Conservation (phyloP, 2,329 filamentous ascomycete species). For the Neospermospora avenae region DNA sequence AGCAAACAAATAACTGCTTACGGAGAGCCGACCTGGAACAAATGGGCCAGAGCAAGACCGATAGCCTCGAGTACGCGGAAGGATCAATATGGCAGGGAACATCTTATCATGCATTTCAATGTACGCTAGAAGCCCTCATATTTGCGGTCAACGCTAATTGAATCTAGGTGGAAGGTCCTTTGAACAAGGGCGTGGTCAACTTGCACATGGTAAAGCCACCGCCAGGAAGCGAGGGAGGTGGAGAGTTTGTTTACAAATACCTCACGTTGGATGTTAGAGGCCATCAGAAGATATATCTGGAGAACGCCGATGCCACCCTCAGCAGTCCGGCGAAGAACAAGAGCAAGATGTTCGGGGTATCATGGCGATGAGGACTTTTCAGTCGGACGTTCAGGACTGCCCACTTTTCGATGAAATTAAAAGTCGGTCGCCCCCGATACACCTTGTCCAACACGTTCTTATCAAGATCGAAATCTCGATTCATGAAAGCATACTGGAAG, state of each 20-base stretch:
- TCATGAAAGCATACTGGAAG: background rate
- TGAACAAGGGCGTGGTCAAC: constrained; percentile 68
- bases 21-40: constrained; percentile 76
- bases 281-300: constrained; percentile 61
- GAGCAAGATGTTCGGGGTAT: constrained; percentile 35
- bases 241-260: constrained; percentile 78
- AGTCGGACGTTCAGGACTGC: no score
- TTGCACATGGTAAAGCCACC: constrained; percentile 72
- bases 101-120: constrained; percentile 82
- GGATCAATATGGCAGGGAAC: constrained; percentile 73
- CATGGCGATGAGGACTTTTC: constrained; percentile 24
- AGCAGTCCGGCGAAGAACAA: constrained; percentile 30
- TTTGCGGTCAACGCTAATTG: constrained; percentile 25
- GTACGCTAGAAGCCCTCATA: constrained; percentile 43
- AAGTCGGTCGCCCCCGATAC: background rate
- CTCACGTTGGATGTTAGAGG: constrained; percentile 78
- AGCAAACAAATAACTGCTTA: constrained; percentile 72
- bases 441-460: background rate
- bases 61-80: constrained; percentile 63
- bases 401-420: no score
- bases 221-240: constrained; percentile 63
- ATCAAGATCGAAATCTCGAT: background rate
- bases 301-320: constrained; percentile 49
- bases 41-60: constrained; percentile 69
- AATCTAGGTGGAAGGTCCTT: constrained; percentile 69